phyloP scores from a whole-genome alignment of 257 asterid genomes.

The Capsicum chinense region DNA sequence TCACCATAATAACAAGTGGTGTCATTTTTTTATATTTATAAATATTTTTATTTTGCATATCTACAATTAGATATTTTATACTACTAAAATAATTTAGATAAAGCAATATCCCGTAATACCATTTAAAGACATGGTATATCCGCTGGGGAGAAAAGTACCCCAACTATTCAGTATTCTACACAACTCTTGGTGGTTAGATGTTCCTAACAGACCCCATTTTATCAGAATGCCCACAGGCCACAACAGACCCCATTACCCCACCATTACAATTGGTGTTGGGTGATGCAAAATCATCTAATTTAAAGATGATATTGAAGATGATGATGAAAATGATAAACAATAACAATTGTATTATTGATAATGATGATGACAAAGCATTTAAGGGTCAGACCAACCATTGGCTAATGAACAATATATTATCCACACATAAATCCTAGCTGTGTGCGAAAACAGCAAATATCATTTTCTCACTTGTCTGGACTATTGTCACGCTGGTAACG shows the following conservation, averaged over 20 bases:
- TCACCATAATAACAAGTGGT: too few species aligned
- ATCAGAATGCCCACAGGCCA: not conserved
- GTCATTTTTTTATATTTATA: too few species aligned
- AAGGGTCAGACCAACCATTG: conserved; percentile 5
- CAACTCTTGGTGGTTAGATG: not conserved
- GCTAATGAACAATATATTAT: not conserved
- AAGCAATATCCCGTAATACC: not conserved
- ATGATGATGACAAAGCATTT: not conserved
- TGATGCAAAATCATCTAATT: conserved; percentile 13
- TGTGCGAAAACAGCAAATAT: not conserved
- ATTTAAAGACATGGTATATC: not conserved
- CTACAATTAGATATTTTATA: too few species aligned
- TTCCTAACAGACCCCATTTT: not conserved
- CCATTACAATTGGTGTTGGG: not conserved
- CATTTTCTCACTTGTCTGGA: conserved; percentile 21
- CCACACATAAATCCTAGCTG: not conserved
- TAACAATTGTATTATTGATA: not conserved
- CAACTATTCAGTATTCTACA: not conserved
- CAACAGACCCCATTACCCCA: not conserved
- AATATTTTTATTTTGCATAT: too few species aligned
- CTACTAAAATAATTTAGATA: not conserved
- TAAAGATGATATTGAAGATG: not conserved
- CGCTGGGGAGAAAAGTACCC: not conserved
- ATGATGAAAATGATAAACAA: not conserved
- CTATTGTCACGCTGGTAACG: not conserved